Evolutionary conservation across 345 rosid species (phyloP), one percentile per base, ranked within the genome.

Genomic region (Limnanthes douglasii): DNA sequence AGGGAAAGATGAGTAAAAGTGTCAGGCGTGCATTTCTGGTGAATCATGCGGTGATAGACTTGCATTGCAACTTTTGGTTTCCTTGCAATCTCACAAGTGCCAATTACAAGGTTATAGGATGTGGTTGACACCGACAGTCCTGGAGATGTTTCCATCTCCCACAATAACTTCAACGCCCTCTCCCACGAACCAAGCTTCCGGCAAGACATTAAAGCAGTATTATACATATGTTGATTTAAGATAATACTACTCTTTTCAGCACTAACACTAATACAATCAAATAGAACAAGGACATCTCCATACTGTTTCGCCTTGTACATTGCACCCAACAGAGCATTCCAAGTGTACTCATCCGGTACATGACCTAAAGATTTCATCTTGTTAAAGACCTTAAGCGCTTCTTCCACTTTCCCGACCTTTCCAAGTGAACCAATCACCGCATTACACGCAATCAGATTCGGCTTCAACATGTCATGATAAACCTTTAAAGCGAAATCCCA

Each of bases 141-240:
- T n/a, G n/a, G n/a, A 2, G 72, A 75, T 30, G 48, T 48, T 54
- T 78, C 94, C 70, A 75, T 59, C 25, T 82, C 62, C 85, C 93
- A 71, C 31, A 82, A 42, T 36, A 82, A 63, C 60, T 82, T 81
- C 33, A 86, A 29, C 45, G 94, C 79, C 56, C 48, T 82, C 26
- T 73, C 85, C 86, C 86, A 86, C 4, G 34, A 56, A 51, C 81
- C 70, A 41, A 78, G 71, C 68, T 78, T 78, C 56, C 65, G 72
- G 51, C 97, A 86, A 9, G 79, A 73, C 72, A 69, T 44, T 48
- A 78, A 29, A 45, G 69, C 94, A 11, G 73, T 69, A 32, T 64
- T 64, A 28, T 61, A 86, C 28, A 75, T 8, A 50, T 66, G 79
- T 29, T 54, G 61, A 51, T 73, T 73, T 2, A 34, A 44, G 1